Evolutionary conservation across 805 yeast species (phyloP), one percentile per base, ranked within the genome.

Genomic region (Zygosaccharomyces lentus): DNA sequence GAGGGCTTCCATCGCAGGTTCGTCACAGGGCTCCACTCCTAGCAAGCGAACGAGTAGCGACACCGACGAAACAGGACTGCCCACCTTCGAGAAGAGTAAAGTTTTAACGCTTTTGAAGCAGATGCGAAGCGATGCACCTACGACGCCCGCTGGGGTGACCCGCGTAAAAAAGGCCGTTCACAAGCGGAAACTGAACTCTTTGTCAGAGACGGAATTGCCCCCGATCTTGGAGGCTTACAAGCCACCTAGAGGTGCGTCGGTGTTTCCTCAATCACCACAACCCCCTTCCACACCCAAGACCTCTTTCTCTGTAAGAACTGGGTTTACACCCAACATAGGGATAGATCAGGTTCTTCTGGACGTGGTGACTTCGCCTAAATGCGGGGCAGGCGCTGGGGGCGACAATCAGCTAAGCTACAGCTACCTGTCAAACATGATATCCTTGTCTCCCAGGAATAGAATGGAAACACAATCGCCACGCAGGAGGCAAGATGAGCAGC

Each of bases 1-100:
- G n/a, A 65, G 61, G 36, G 69, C 69, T 6, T 43, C 58, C 4
- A 63, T 65, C 40, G 54, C 55, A 7, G 56, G 55, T 9, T 49
- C 58, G 8, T 51, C 54, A 3, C 37, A 34, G 15, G 39, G 35
- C 32, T 24, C 49, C 17, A 23, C 34, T 15, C 30, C 38, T 9
- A 21, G 10, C 12, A 41, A 41, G 16, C 19, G 15, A 12, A 38
- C 2, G 23, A 24, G 21, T 9, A 19, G 34, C 24, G 44, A 41
- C 9, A 24, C 9, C 16, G 41, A 38, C 16, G 41, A 38, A 6
- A 21, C 13, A 4, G 41, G 41, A 16, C 9, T 43, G 34, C 43
- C 46, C 26, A 41, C 43, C n/a, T 52, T 52, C 21, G 66, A 61
- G 40, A 61, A 56, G 42, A 54, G 49, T 13, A 52, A 55, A 17